phyloP scores from a whole-genome alignment of 139 green algal species.

The Coelastrella sp. region DNA sequence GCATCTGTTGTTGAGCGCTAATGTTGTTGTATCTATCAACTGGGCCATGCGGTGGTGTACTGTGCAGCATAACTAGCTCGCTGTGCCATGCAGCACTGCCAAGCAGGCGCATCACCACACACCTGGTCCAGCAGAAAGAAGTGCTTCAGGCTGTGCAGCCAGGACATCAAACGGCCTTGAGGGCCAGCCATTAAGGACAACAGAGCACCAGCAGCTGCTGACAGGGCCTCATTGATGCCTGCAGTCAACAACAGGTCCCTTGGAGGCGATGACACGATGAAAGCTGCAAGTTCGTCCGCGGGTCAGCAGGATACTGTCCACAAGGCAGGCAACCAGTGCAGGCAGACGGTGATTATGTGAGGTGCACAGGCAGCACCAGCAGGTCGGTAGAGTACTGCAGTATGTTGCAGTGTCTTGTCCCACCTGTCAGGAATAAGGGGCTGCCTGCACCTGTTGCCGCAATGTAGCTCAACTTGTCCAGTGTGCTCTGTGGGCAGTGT shows the following conservation, averaged over 20 bases:
- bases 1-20: background rate
- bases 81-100: background rate
- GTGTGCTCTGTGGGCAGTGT: slow-evolving; percentile 40
- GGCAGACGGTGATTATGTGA: too few relatives aligned
- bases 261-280: background rate
- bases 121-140: slow-evolving; percentile 93
- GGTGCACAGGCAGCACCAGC: too few relatives aligned
- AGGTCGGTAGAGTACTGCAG: too few relatives aligned
- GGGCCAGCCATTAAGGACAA: slow-evolving; percentile 71
- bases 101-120: background rate
- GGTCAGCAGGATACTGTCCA: background rate
- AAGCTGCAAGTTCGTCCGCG: too few relatives aligned
- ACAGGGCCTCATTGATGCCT: slow-evolving; percentile 64
- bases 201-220: slow-evolving; percentile 65
- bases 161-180: slow-evolving; percentile 59
- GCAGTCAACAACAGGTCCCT: background rate
- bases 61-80: background rate
- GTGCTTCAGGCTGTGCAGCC: slow-evolving; percentile 86
- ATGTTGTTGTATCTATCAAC: background rate
- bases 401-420: too few relatives aligned
- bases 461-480: slow-evolving; percentile 51
- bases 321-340: background rate
- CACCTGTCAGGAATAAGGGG: background rate
- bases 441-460: slow-evolving; percentile 11
- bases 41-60: background rate